Percentiles rank a stretch among this genome's conserved stretches.
Conservation (phyloP, 257 asterid genomes). For the Ocimum tenuiflorum region DNA sequence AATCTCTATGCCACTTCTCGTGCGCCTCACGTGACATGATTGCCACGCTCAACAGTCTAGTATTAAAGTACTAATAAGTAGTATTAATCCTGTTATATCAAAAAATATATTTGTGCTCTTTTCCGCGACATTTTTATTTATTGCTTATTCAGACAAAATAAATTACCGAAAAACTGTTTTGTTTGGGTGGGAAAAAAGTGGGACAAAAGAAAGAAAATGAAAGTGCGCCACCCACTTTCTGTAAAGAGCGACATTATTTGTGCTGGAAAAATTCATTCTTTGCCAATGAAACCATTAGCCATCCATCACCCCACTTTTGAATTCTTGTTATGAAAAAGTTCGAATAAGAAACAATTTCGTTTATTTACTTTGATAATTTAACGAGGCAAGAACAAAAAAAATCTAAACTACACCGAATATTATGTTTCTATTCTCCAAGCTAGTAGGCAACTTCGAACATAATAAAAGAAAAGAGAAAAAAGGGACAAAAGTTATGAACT, state of each 20-base stretch:
- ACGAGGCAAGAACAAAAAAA: background rate
- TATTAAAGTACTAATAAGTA: no score
- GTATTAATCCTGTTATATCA: background rate
- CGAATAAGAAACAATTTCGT: background rate
- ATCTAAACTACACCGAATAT: background rate
- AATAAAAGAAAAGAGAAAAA: background rate
- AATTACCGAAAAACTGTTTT: background rate
- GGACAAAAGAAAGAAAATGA: conserved; percentile 15
- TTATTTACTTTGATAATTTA: background rate
- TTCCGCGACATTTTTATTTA: no score
- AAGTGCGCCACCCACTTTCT: conserved; percentile 36
- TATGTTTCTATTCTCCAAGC: background rate
- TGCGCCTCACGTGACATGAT: conserved; percentile 36
- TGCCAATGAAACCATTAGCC: conserved; percentile 6
- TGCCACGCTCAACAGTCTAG: background rate
- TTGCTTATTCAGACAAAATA: background rate
- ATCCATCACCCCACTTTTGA: conserved; percentile 19
- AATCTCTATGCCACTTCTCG: conserved; percentile 28
- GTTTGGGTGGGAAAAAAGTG: conserved; percentile 17
- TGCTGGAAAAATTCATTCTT: conserved; percentile 14
- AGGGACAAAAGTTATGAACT: background rate
- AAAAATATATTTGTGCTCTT: no score
- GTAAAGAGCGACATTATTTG: conserved; percentile 20
- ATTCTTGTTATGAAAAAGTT: background rate
- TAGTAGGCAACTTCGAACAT: background rate